Evolutionary conservation across 768 basidiomycete species (phyloP).

Genomic region (Trametes maxima): DNA sequence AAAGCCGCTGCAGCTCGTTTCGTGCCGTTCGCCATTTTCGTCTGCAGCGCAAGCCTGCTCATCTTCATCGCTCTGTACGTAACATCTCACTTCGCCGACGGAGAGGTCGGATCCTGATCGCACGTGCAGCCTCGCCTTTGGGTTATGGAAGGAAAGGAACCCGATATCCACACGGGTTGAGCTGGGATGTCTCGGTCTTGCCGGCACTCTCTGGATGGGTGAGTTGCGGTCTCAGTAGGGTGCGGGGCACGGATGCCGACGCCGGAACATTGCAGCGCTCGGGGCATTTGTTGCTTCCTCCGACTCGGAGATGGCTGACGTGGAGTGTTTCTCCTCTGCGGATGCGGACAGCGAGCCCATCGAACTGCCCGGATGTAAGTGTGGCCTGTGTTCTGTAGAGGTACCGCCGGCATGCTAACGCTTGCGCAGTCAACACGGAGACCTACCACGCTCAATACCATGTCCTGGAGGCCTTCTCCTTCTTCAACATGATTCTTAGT

Average conservation of each 20-base stretch:
- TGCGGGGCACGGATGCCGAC: slow-evolving; percentile 5
- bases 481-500: slow-evolving; percentile 77
- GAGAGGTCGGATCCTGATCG: slow-evolving; percentile 12
- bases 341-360: slow-evolving; percentile 52
- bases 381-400: background rate
- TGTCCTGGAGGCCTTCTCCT: slow-evolving; percentile 76
- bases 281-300: slow-evolving; percentile 73
- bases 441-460: slow-evolving; percentile 90
- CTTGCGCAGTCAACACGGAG: slow-evolving; percentile 69
- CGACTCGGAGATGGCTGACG: slow-evolving; percentile 77
- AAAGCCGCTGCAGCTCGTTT: slow-evolving; percentile 64
- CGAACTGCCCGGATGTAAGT: slow-evolving; percentile 68
- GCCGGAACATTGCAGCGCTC: slow-evolving; percentile 50
- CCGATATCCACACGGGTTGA: slow-evolving; percentile 81
- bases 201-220: slow-evolving; percentile 83
- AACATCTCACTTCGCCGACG: background rate
- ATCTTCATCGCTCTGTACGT: slow-evolving; percentile 70
- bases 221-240: slow-evolving; percentile 29
- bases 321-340: slow-evolving; percentile 77
- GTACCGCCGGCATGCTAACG: background rate
- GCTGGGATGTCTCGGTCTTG: slow-evolving; percentile 67
- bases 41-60: slow-evolving; percentile 68
- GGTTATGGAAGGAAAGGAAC: slow-evolving; percentile 65
- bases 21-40: slow-evolving; percentile 84
- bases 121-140: slow-evolving; percentile 58